Evolutionary conservation across 768 basidiomycete species (phyloP), one percentile per base, ranked within the genome.

Genomic region (Naganishia antarctica): DNA sequence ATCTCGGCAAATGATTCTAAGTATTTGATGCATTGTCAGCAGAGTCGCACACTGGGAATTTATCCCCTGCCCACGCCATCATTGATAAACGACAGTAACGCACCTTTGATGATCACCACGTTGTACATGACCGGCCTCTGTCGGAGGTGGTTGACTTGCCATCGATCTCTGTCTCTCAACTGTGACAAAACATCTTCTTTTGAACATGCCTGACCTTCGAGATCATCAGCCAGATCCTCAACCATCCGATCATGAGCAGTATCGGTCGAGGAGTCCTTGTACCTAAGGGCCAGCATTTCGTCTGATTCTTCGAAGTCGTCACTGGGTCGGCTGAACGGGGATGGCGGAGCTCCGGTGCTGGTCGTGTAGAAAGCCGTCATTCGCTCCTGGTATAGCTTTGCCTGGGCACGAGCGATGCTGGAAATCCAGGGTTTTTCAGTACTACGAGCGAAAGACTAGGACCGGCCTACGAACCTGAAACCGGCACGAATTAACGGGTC

Each of bases 1-100:
- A 78, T 64, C 50, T 73, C 71, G n/a, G 59, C 44, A 60, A 77
- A 78, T 8, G 78, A 70, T 66, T 78, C 76, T 57, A 15, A n/a
- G 37, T 25, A 31, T 3, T 21, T 41, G 13, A 40, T 6, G 34
- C 15, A 26, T 41, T 21, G 23, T 18, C 9, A 37, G 21, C 15
- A 37, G 5, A 37, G 37, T 51, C n/a, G n/a, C n/a, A n/a, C n/a
- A n/a, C n/a, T n/a, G n/a, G n/a, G n/a, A n/a, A n/a, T n/a, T n/a
- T n/a, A n/a, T n/a, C n/a, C n/a, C n/a, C n/a, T n/a, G n/a, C n/a
- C n/a, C n/a, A n/a, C n/a, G n/a, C n/a, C n/a, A n/a, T n/a, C n/a
- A n/a, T n/a, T 74, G 15, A 15, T 6, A 43, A 32, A 3, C 8
- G 9, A 70, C 70, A 69, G 34, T 72, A 41, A 57, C 53, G 13